Evolutionary conservation across 2,329 filamentous ascomycete genomes (phyloP), one percentile per base, ranked within the genome.

Genomic region (Aquanectria penicillioides): DNA sequence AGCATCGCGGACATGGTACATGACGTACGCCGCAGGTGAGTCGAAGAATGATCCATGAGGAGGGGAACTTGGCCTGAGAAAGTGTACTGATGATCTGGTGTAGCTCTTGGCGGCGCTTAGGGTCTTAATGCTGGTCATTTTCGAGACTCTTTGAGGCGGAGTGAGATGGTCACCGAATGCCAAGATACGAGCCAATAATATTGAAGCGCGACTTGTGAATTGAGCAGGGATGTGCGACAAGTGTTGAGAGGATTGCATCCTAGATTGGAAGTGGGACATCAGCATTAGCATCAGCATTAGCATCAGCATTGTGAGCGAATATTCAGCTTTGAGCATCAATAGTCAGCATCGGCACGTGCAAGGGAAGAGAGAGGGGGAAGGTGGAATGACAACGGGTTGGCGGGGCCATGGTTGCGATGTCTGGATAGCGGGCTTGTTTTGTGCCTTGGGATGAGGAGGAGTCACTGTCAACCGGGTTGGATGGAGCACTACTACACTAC

Each of bases 1-100:
- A 13, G 92, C 92, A 3, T 90, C 88, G 69, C 79, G 88, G 75
- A 94, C 92, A 23, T 97, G 93, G 93, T 96, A 94, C 78, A 77
- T 96, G 77, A 89, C 90, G 34, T 92, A 88, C 75, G 82, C 89
- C 68, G 93, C 92, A 65, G 89, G 91, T 88, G 73, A 86, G 82
- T 82, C 41, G 38, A n/a, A 11, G 10, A 26, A 43, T 34, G 25
- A 25, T 29, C 25, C 15, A 59, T n/a, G 9, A 34, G 15, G 17
- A 57, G n/a, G n/a, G n/a, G n/a, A 18, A 20, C 3, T 15, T 18
- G 31, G 29, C 28, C 25, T 26, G 18, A 15, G n/a, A 17, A 51
- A 44, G n/a, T 38, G 31, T 47, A 34, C 67, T 70, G 51, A 70
- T 59, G 25, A 17, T 41, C 26, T 41, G 18, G 43, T 15, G 18